Percentiles rank a stretch among this genome's conserved stretches.
phyloP scores from a whole-genome alignment of 2,329 filamentous ascomycete species.

The Paracamarosporium sp. region DNA sequence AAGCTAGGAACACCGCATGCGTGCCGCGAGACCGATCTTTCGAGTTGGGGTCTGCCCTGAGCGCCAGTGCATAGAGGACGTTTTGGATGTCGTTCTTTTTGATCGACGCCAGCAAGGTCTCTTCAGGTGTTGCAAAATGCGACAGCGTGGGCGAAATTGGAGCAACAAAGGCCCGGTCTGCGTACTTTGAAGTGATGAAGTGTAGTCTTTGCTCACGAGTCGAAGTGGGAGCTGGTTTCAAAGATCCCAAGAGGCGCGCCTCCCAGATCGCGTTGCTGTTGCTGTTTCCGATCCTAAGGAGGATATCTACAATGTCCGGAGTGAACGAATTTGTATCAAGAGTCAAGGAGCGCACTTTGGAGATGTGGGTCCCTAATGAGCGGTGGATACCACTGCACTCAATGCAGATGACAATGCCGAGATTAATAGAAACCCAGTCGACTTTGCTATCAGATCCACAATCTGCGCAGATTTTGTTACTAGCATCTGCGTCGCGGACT shows the following conservation, averaged over 20 bases:
- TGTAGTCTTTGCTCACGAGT: constrained; percentile 88
- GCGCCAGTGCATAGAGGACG: constrained; percentile 86
- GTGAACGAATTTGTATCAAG: constrained; percentile 97
- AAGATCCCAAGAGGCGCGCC: constrained; percentile 74
- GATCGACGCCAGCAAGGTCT: constrained; percentile 87
- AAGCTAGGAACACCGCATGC: constrained; percentile 86
- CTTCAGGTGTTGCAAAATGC: constrained; percentile 79
- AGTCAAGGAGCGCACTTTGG: constrained; percentile 93
- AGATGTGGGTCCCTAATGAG: constrained; percentile 95
- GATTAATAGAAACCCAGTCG: constrained; percentile 98
- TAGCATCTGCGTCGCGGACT: constrained; percentile 87
- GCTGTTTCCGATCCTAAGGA: constrained; percentile 89
- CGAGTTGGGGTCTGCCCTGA: constrained; percentile 83
- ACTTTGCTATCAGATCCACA: constrained; percentile 91
- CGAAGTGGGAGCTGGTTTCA: constrained; percentile 78
- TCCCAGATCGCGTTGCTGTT: constrained; percentile 98
- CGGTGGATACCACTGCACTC: constrained; percentile 98
- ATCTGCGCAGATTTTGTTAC: constrained; percentile 93
- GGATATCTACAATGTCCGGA: constrained; percentile 91
- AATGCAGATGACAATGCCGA: constrained; percentile 95
- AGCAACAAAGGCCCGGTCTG: constrained; percentile 81
- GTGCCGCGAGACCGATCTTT: constrained; percentile 84
- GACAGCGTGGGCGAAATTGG: constrained; percentile 77
- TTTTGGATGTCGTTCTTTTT: constrained; percentile 96
- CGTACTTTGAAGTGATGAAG: constrained; percentile 96